Base-by-base conservation (phyloP, 2,329 filamentous ascomycete genomes). In the Neonectria ditissima region DNA sequence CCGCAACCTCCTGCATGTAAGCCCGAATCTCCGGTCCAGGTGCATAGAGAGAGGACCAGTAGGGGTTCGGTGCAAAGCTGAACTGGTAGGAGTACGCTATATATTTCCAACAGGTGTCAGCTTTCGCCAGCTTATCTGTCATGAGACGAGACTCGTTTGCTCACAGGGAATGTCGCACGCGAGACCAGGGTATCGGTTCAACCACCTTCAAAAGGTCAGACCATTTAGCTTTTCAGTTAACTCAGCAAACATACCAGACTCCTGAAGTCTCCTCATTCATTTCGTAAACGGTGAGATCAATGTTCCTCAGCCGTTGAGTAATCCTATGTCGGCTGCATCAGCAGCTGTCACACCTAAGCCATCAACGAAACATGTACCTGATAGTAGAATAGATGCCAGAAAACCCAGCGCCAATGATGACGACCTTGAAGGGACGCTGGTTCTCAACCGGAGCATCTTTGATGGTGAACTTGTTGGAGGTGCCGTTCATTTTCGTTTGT, bases 161-260 rank as follows among this genome's bases (percentile, higher is more conserved):
- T 52, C 11, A 62, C 64, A 65, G 9, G 64, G 64, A 13, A 66
- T 62, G 30, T 66, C 64, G 14, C 64, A 66, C 9, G 63, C 63
- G 1, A 63, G 55, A 1, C 63, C 63, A 3, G 63, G 63, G 2
- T 65, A 65, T 3, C 61, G 45, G 4, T 62, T 65, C 48, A 65
- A 22, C 64, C 62, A 66, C 64, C 64, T 65, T 24, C 5, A 28
- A 16, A 8, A 9, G 13, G n/a, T 59, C 39, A 56, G 24, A 13
- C 5, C 14, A 5, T 18, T n/a, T 43, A 13, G 6, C 18, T 2
- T n/a, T 6, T 2, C 7, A 20, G 30, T 32, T 43, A 26, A 18
- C n/a, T 8, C 1, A 26, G 11, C 5, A 8, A 8, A 28, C 59
- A 53, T 47, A 63, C 59, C 63, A 65, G 5, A 63, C 60, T 20